Conservation (phyloP, 2,329 filamentous ascomycete genomes). For the Colletotrichum falcatum region DNA sequence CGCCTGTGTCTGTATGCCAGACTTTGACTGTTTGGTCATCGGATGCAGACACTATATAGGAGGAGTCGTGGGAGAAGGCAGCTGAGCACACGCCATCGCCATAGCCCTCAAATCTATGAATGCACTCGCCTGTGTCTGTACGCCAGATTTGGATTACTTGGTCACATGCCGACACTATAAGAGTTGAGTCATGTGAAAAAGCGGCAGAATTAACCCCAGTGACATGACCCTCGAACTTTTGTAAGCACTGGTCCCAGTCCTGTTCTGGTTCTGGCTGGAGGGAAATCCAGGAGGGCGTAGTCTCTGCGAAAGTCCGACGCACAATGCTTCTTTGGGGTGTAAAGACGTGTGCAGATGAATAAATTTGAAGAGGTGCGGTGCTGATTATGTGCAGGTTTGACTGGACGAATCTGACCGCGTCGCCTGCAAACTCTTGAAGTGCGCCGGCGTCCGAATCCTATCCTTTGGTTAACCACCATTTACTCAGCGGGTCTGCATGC, state of each 20-base stretch:
- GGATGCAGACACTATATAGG: too few species aligned
- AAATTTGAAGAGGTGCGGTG: not conserved
- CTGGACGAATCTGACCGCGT: not conserved
- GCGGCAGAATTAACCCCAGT: accelerated
- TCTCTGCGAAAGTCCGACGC: not conserved
- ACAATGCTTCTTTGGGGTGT: not conserved
- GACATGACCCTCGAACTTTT: not conserved
- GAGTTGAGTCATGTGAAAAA: not conserved
- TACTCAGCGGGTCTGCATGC: not conserved
- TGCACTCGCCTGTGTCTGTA: not conserved
- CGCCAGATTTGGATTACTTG: not conserved
- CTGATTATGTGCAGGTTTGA: not conserved
- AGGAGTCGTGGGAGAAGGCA: not conserved
- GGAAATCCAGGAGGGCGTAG: not conserved
- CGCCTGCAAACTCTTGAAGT: not conserved
- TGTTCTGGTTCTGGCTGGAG: not conserved
- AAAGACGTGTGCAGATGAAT: not conserved
- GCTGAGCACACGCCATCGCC: not conserved
- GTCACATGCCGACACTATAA: not conserved
- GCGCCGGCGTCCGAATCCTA: not conserved
- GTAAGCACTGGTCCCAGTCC: not conserved
- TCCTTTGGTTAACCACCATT: not conserved
- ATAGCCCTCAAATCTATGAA: not conserved
- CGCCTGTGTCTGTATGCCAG: not conserved
- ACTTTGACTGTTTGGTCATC: too few species aligned